Evolutionary conservation across 1,284 basidiomycete genomes (phyloP).

Genomic region (Heterobasidion annosum): DNA sequence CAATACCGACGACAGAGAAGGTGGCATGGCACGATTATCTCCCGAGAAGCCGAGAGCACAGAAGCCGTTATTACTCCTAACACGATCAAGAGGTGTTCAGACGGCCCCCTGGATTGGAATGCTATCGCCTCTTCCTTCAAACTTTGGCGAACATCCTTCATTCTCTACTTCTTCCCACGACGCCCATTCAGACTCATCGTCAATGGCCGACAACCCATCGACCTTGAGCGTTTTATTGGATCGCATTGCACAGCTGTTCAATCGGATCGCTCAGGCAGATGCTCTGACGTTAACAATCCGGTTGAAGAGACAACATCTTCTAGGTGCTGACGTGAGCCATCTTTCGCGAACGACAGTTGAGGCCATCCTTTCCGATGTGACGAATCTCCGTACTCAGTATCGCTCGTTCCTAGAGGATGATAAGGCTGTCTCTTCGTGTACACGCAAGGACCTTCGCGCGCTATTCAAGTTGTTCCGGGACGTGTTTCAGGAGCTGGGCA

Average conservation of each 20-base stretch:
- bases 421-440: constrained; percentile 52
- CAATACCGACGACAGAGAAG: constrained; percentile 14
- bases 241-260: constrained; percentile 57
- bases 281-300: constrained; percentile 83
- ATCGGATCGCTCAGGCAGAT: constrained; percentile 74
- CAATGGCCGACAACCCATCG: constrained; percentile 43
- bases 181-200: constrained; percentile 60
- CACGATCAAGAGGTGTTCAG: constrained; percentile 58
- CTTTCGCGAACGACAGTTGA: constrained; percentile 81
- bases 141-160: constrained; percentile 30
- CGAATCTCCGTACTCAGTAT: constrained; percentile 68
- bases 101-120: constrained; percentile 43
- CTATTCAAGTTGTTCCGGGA: constrained; percentile 86
- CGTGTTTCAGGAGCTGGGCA: constrained; percentile 75
- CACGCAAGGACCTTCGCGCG: constrained; percentile 75
- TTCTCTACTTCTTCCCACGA: constrained; percentile 38
- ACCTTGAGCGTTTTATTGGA: constrained; percentile 64
- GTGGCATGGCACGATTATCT: neutral
- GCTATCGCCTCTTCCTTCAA: constrained; percentile 24
- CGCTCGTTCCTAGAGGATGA: constrained; percentile 67
- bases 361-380: constrained; percentile 66
- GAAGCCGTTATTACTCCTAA: constrained; percentile 30
- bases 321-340: constrained; percentile 79
- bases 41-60: constrained; percentile 10
- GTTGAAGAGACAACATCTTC: constrained; percentile 84